Evolutionary conservation across 306 rosid species (phyloP), one percentile per base, ranked within the genome.

Genomic region (Rosa rugosa): DNA sequence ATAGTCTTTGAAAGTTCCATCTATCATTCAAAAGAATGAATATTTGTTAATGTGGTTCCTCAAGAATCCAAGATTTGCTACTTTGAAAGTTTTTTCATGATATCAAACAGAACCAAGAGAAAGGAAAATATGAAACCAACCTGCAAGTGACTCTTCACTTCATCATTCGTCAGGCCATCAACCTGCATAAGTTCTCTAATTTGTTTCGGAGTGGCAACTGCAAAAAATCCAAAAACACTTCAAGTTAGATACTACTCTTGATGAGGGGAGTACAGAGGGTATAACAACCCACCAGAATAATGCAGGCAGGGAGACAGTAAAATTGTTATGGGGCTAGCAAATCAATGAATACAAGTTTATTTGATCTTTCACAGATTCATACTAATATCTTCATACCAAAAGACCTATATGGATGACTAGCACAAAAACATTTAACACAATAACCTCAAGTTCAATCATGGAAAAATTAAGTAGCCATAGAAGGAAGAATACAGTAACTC

Each of bases 151-250:
- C 97, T 93, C 83, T 93, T 96, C 83, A 96, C 99, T 91, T 96
- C 99, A 77, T 96, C 99, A 38, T 96, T 96, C 12, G 99, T 96
- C 63, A 96, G 87, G 84, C 97, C 99, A 82, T 96, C 98, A 42
- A 96, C 99, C 80, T 96, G 98, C 99, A 96, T 96, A 63, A 96
- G 87, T 60, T 96, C 98, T 87, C 99, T 88, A 56, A 96, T 96
- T 84, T 96, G 99, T 89, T 96, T 96, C 62, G 99, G 99, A 5
- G 99, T 96, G 56, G 99, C 99, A 12, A 84, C 99, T 93, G 92
- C 82, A 85, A 77, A 65, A 27, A 75, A 73, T 62, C 53, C 56
- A 76, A 46, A 71, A 56, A 68, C 13, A 67, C 50, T 59, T 44
- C 27, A 73, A 47, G 53, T 86, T 69, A 88, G 83, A 72, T 60